phyloP scores from a whole-genome alignment of 371 early-diverging fungal species.

The Apophysomyces elegans region DNA sequence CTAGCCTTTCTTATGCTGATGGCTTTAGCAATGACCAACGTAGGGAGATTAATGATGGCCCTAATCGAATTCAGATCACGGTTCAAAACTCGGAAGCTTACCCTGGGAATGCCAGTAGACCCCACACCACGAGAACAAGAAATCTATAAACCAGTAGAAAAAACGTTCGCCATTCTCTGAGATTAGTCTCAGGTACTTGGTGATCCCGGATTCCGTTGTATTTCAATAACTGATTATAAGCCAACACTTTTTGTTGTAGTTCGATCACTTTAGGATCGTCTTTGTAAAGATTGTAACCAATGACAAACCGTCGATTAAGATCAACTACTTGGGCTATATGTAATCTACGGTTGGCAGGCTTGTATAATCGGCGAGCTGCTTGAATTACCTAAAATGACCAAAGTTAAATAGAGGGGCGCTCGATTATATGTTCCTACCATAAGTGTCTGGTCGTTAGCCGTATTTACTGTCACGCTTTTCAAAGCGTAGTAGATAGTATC shows the following conservation, averaged over 20 bases:
- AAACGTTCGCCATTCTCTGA: slow-evolving; percentile 74
- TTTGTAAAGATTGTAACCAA: slow-evolving; percentile 81
- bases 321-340: slow-evolving; percentile 85
- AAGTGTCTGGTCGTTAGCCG: slow-evolving; percentile 87
- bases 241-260: slow-evolving; percentile 71
- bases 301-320: slow-evolving; percentile 91
- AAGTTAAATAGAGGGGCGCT: neutral
- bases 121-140: slow-evolving; percentile 68
- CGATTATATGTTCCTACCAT: slow-evolving; percentile 55
- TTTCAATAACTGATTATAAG: slow-evolving; percentile 87
- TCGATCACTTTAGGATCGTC: slow-evolving; percentile 83
- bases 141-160: slow-evolving; percentile 72
- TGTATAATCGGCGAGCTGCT: slow-evolving; percentile 92
- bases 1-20: slow-evolving; percentile 81
- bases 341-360: slow-evolving; percentile 78
- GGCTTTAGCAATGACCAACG: slow-evolving; percentile 72
- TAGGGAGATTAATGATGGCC: slow-evolving; percentile 79
- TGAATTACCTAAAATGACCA: slow-evolving; percentile 76
- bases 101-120: slow-evolving; percentile 86
- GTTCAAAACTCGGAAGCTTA: slow-evolving; percentile 29
- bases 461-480: slow-evolving; percentile 85
- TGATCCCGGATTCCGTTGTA: slow-evolving; percentile 96
- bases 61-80: slow-evolving; percentile 31
- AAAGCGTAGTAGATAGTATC: slow-evolving; percentile 72
- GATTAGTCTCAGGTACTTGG: slow-evolving; percentile 85